Evolutionary conservation across 2,329 filamentous ascomycete species (phyloP), one percentile per base, ranked within the genome.

Genomic region (Apiospora aurea): DNA sequence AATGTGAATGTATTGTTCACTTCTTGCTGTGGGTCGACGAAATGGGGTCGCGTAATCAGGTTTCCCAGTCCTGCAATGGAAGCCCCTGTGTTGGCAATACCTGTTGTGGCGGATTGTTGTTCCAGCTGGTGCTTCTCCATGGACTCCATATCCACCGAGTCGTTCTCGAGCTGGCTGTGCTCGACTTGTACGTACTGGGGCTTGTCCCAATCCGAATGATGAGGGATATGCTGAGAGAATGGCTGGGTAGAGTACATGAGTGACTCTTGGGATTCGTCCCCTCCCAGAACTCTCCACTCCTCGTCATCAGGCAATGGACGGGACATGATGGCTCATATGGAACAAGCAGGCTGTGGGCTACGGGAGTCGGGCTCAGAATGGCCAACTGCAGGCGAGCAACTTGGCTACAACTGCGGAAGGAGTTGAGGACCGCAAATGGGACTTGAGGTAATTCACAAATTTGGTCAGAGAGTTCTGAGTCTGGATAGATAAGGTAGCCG

Each of bases 21-120:
- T 41, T 64, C 57, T n/a, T 64, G 57, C 38, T 41, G 57, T 41
- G 34, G 57, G 34, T 64, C 57, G 21, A 5, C 57, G 13, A 64
- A 1, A 14, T 41, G 18, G 21, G 57, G 57, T 2, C 18, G 34
- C 3, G 57, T 1, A 16, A 64, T 64, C 8, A 64, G 29, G 41
- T 13, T 64, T 3, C 34, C 34, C 57, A 41, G 21, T 41, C 10
- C 29, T n/a, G 34, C 10, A 41, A n/a, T 64, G 18, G 34, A 41
- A 41, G 10, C 34, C 34, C 18, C 34, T n/a, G 7, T 41, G 53
- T n/a, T 61, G 57, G 57, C 11, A 14, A 11, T 41, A 1, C n/a
- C 34, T 14, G 10, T 41, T 64, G 18, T 41, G 8, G 29, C n/a
- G 18, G 57, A 8, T 41, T 18, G 34, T n/a, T 41, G 29, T 1